Base-by-base conservation (phyloP, 73 alveolate species). In the Paramecium tetraurelia region DNA sequence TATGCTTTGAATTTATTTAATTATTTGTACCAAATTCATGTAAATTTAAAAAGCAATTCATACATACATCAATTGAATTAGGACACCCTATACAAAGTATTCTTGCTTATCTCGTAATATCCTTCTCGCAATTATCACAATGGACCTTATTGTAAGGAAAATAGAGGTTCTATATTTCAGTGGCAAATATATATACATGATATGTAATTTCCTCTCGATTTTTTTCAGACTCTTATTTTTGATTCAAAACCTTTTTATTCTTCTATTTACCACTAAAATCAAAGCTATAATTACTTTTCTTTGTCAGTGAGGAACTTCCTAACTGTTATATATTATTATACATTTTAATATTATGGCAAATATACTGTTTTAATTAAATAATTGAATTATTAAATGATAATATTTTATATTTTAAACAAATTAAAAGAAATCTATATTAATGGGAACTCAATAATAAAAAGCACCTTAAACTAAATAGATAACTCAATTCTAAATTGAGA, bases 71-170 rank as follows among this genome's bases (percentile, higher is more conserved):
- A 33, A 84, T 53, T 36, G 69, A 33, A 41, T 76, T 76, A 8
- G 89, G 86, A 16, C 89, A 87, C 11, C 43, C 90, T 0, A 43
- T 29, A 36, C 93, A 87, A 12, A 69, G 70, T 11, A 87, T 69
- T 87, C 86, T 87, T 40, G 86, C 90, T 50, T 87, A 43, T 70
- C 71, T 87, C 29, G 89, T 68, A 18, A 87, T 87, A 46, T 87
- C 93, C 43, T 87, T 87, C 59, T 87, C 88, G n/a, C 93, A 87
- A 53, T 59, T 84, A 87, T 68, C 93, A 24, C 93, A 87, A 43
- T 87, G 89, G 22, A 87, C 93, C 44, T 80, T 87, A 71, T 87
- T 87, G 5, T 48, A 69, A 40, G 93, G 93, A 29, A 69, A 70
- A 59, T 87, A 87, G 35, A 87, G 59, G 41, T 87, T 87, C 93